Evolutionary conservation across 148 eudicot species (phyloP).

Genomic region (Cornus kousa): DNA sequence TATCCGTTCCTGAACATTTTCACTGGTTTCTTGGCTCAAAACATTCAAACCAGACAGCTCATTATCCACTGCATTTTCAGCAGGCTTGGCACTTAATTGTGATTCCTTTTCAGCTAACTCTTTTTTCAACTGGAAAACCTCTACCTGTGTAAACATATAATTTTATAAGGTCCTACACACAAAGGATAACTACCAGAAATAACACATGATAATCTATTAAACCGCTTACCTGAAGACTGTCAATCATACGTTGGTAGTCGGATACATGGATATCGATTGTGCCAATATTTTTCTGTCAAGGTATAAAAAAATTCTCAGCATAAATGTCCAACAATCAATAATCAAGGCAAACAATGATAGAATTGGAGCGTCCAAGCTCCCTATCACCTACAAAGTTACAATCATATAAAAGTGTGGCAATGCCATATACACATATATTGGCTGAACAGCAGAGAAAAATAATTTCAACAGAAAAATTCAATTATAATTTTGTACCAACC

Average conservation of each 20-base stretch:
- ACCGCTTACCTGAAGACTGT: conserved; percentile 65
- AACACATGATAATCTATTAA: background rate
- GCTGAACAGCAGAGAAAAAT: background rate
- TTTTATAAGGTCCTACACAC: conserved; percentile 3
- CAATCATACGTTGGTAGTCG: conserved; percentile 84
- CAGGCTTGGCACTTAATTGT: conserved; percentile 53
- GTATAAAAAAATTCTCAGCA: background rate
- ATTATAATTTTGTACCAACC: background rate
- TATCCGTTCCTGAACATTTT: conserved; percentile 87
- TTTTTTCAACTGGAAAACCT: conserved; percentile 65
- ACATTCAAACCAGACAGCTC: conserved; percentile 68
- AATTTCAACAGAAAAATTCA: too few relatives aligned
- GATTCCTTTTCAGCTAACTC: conserved; percentile 75
- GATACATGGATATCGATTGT: conserved; percentile 73
- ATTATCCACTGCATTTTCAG: conserved; percentile 62
- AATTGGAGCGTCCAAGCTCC: too few relatives aligned
- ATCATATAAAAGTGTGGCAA: too few relatives aligned
- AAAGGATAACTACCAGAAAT: conserved; percentile 9
- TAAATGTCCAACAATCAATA: too few relatives aligned
- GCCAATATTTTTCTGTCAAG: conserved; percentile 68
- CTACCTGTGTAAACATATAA: conserved; percentile 41
- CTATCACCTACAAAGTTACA: too few relatives aligned
- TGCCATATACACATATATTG: background rate
- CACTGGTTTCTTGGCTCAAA: conserved; percentile 76
- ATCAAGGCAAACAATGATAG: too few relatives aligned